These are phyloP conservation scores for Globisporangium camurandrum DNA, from an alignment of 352 stramenopile species.

Conservation along the genomic window DNA sequence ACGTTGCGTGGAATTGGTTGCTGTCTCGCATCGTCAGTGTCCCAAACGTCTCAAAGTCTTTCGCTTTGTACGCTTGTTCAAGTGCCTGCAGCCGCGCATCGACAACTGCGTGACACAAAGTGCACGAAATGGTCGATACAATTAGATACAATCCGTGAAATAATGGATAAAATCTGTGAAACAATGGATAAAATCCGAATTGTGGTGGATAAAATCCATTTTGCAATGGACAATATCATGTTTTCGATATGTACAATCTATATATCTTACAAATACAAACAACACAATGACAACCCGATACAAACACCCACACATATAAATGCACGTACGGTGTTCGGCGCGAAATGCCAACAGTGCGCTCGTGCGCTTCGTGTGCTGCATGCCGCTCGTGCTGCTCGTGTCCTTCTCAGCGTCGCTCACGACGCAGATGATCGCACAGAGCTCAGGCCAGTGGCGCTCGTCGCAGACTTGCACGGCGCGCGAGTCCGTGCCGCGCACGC, in stretches of 20 bases:
- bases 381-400: conserved; percentile 94
- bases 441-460: conserved; percentile 90
- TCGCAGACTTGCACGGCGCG: conserved; percentile 66
- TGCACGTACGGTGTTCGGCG: conserved; percentile 27
- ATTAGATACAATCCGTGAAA: no score
- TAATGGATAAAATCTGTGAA: no score
- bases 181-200: no score
- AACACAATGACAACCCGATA: no score
- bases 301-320: neutral
- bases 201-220: no score
- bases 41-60: conserved; percentile 94
- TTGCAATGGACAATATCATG: neutral
- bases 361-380: conserved; percentile 92
- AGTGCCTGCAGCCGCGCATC: conserved; percentile 82
- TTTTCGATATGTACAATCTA: neutral
- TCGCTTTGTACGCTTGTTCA: conserved; percentile 78
- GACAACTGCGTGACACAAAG: conserved; percentile 58
- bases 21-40: conserved; percentile 97
- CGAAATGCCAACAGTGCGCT: conserved; percentile 89
- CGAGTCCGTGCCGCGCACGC: conserved; percentile 64
- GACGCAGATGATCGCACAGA: conserved; percentile 95
- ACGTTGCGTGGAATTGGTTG: conserved; percentile 98
- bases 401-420: conserved; percentile 96
- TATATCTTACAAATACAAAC: neutral
- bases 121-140: no score